phyloP scores from a whole-genome alignment of 2,329 filamentous ascomycete species.

The Colletotrichum neosansevieriae region DNA sequence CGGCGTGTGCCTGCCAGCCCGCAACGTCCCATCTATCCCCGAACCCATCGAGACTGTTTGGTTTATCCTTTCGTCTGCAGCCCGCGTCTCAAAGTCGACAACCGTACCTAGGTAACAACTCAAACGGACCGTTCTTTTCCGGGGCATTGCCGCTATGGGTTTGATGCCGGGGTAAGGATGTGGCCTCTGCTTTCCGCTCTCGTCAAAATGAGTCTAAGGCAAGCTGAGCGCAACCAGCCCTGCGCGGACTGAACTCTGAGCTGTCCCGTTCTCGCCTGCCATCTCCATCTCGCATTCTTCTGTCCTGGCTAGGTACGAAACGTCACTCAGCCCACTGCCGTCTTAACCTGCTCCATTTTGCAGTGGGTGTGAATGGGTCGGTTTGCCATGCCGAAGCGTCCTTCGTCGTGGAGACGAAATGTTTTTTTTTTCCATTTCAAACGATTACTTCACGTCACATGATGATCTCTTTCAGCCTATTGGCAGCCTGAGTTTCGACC shows the following conservation, averaged over 20 bases:
- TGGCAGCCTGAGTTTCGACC: background rate
- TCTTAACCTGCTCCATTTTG: conserved; percentile 42
- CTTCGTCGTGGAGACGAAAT: background rate
- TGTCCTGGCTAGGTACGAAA: conserved; percentile 23
- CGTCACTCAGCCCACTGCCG: conserved; percentile 35
- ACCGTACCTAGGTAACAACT: background rate
- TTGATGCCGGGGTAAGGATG: conserved; percentile 7
- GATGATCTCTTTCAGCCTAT: background rate
- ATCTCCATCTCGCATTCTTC: background rate
- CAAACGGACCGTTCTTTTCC: conserved; percentile 2
- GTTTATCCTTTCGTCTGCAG: background rate
- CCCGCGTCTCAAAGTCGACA: conserved; percentile 8
- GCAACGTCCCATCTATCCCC: conserved; percentile 25
- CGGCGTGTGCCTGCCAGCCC: conserved; percentile 3
- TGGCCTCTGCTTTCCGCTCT: conserved; percentile 30
- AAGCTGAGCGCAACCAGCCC: background rate
- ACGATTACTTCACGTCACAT: background rate
- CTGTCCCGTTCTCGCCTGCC: background rate
- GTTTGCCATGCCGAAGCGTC: conserved; percentile 8
- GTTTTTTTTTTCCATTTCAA: background rate
- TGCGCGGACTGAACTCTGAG: background rate
- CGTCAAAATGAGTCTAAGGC: conserved; percentile 1
- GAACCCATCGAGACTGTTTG: conserved; percentile 4
- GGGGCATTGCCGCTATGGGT: background rate
- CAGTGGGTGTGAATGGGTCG: conserved; percentile 8